A percentile compares a stretch with the other conserved stretches of the same genome.
These are phyloP conservation scores for Herpetomonas muscarum DNA, from an alignment of 208 protist species.

Conservation along the genomic window DNA sequence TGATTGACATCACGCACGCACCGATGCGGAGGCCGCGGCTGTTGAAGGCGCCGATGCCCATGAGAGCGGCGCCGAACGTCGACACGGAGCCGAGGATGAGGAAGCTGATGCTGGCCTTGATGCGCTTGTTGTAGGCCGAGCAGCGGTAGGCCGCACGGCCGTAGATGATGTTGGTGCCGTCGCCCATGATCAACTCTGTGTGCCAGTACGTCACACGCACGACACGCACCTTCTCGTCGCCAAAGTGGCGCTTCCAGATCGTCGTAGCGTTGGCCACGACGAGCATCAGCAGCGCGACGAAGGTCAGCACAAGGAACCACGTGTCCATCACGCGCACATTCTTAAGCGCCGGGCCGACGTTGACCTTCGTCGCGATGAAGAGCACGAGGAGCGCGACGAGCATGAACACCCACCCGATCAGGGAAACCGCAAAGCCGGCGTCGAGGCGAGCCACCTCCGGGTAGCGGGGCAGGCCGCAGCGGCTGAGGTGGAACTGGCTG, in stretches of 20 bases:
- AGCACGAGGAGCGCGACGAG: conserved; percentile 31
- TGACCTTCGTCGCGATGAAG: conserved; percentile 39
- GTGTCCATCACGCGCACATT: conserved; percentile 49
- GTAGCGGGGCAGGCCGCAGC: conserved; percentile 37
- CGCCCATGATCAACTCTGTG: conserved; percentile 40
- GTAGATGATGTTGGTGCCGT: conserved; percentile 38
- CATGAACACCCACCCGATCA: conserved; percentile 49
- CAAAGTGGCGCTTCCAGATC: conserved; percentile 51
- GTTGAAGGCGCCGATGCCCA: conserved; percentile 38
- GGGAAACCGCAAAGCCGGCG: conserved; percentile 51
- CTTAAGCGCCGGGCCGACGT: conserved; percentile 44
- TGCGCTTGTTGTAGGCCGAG: conserved; percentile 44
- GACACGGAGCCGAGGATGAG: conserved; percentile 42
- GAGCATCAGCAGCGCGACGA: conserved; percentile 28
- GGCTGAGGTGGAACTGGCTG: conserved; percentile 34
- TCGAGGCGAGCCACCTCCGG: conserved; percentile 26
- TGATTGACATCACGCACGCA: conserved; percentile 27
- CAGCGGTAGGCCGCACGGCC: conserved; percentile 43
- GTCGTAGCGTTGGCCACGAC: conserved; percentile 40
- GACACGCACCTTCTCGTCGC: conserved; percentile 25
- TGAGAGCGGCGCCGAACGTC: conserved; percentile 26
- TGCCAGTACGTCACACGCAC: conserved; percentile 68
- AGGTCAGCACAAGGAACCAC: conserved; percentile 34
- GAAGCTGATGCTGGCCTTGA: conserved; percentile 56
- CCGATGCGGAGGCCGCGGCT: conserved; percentile 28